These are phyloP conservation scores for Alternaria sp. DNA, from an alignment of 2,329 filamentous ascomycete species.

Conservation along the genomic window DNA sequence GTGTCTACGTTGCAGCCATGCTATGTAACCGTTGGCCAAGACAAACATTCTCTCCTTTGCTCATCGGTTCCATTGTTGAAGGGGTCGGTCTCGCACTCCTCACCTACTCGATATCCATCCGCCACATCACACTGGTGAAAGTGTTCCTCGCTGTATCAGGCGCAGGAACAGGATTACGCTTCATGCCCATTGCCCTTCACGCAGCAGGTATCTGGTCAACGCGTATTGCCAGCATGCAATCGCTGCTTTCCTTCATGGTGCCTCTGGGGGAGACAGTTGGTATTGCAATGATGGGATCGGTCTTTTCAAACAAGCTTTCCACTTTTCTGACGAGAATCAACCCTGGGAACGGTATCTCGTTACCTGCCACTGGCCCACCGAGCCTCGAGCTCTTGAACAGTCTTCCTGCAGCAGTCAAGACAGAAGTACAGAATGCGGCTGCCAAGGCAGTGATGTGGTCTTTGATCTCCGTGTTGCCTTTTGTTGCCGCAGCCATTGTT, in stretches of 20 bases:
- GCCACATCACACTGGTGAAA: slow-evolving; percentile 63
- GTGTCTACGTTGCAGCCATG: slow-evolving; percentile 67
- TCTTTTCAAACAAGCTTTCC: slow-evolving; percentile 69
- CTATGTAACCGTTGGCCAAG: slow-evolving; percentile 69
- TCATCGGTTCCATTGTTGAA: slow-evolving; percentile 59
- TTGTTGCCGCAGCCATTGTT: slow-evolving; percentile 62
- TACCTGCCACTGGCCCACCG: slow-evolving; percentile 30
- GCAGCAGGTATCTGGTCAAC: slow-evolving; percentile 69
- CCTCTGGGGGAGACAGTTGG: slow-evolving; percentile 72
- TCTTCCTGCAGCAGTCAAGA: slow-evolving; percentile 51
- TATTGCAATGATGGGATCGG: slow-evolving; percentile 72
- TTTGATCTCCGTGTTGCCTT: slow-evolving; percentile 68
- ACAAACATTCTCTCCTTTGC: slow-evolving; percentile 68
- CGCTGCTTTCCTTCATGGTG: slow-evolving; percentile 66
- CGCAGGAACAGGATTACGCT: slow-evolving; percentile 69
- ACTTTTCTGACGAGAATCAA: slow-evolving; percentile 38
- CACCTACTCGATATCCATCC: slow-evolving; percentile 63
- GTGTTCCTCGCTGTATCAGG: slow-evolving; percentile 74
- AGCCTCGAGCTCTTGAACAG: slow-evolving; percentile 49
- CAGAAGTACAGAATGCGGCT: slow-evolving; percentile 54
- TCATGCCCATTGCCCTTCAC: slow-evolving; percentile 72
- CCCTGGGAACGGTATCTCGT: slow-evolving; percentile 28
- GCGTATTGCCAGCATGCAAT: slow-evolving; percentile 67
- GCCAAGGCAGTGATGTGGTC: slow-evolving; percentile 71
- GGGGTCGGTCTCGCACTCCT: slow-evolving; percentile 67